Conservation (phyloP, 176 grass and related monocot species). For the Metroxylon sagu region DNA sequence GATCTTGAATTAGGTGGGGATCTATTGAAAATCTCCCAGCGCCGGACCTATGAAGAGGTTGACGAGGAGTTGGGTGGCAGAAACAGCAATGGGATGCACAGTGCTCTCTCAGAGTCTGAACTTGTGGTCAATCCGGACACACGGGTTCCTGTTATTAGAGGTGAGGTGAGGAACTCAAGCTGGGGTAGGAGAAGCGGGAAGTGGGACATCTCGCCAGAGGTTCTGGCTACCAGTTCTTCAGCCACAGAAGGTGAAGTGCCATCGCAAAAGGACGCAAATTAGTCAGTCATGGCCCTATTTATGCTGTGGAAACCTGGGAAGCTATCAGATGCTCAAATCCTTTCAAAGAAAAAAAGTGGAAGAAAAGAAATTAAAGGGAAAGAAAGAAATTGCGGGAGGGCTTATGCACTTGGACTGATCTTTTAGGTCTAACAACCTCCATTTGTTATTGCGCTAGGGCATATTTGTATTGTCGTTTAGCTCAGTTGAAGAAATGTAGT, state of each 20-base stretch:
- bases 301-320: not conserved
- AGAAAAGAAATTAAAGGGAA: not conserved
- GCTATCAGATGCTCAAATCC: not conserved
- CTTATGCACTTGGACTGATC: no score
- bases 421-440: no score
- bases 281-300: conserved; percentile 16
- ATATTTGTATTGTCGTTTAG: not conserved
- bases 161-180: conserved; percentile 31
- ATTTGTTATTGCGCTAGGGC: not conserved
- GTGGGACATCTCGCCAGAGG: conserved; percentile 45
- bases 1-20: conserved; percentile 83
- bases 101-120: conserved; percentile 19
- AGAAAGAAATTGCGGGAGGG: no score
- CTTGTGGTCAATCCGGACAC: conserved; percentile 21
- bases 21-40: conserved; percentile 81
- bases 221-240: conserved; percentile 33
- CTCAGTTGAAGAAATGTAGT: not conserved
- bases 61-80: conserved; percentile 34
- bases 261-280: conserved; percentile 22
- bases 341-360: not conserved
- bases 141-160: conserved; percentile 29
- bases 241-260: conserved; percentile 11
- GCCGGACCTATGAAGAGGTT: conserved; percentile 53
- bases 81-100: conserved; percentile 38
- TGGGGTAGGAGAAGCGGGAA: conserved; percentile 53